Percentiles rank a stretch among this genome's conserved stretches.
Evolutionary conservation across 2,329 filamentous ascomycete genomes (phyloP).

Genomic region (Ampelomyces quisqualis): DNA sequence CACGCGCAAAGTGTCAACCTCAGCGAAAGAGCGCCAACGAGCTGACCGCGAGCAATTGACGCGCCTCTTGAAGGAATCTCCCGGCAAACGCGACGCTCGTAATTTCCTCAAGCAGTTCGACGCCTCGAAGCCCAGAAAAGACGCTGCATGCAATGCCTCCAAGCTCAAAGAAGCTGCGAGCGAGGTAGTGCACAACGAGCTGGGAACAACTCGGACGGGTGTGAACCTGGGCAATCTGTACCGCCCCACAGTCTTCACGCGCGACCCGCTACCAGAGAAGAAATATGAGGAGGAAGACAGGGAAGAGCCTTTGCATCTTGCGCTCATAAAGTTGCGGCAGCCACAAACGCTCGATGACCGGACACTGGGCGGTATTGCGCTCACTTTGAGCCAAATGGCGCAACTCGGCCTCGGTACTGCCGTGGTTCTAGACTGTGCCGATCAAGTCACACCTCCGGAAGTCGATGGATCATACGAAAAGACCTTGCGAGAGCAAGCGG

Average conservation of each 20-base stretch:
- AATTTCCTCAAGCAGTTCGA: constrained; percentile 88
- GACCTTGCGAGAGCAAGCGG: constrained; percentile 63
- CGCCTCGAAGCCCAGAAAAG: constrained; percentile 27
- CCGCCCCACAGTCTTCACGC: constrained; percentile 60
- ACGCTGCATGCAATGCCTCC: constrained; percentile 6
- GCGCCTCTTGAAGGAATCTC: constrained; percentile 73
- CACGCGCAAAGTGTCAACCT: constrained; percentile 26
- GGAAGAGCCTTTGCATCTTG: constrained; percentile 65
- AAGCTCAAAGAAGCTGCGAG: constrained; percentile 17
- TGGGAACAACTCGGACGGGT: constrained; percentile 47
- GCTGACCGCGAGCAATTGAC: constrained; percentile 42
- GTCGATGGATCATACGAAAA: constrained; percentile 42
- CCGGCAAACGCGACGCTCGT: constrained; percentile 89
- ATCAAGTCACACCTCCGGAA: constrained; percentile 36
- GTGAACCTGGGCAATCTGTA: constrained; percentile 65
- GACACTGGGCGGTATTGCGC: constrained; percentile 72
- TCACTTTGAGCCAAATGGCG: constrained; percentile 80
- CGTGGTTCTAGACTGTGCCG: constrained; percentile 74
- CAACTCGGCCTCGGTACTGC: constrained; percentile 79
- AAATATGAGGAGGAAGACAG: constrained; percentile 19
- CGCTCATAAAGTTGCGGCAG: constrained; percentile 78
- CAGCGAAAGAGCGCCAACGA: constrained; percentile 40
- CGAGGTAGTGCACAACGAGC: constrained; percentile 33
- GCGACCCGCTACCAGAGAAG: constrained; percentile 49
- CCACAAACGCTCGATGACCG: constrained; percentile 69